Conservation (phyloP, 768 basidiomycete genomes). For the Mrakia gelida region DNA sequence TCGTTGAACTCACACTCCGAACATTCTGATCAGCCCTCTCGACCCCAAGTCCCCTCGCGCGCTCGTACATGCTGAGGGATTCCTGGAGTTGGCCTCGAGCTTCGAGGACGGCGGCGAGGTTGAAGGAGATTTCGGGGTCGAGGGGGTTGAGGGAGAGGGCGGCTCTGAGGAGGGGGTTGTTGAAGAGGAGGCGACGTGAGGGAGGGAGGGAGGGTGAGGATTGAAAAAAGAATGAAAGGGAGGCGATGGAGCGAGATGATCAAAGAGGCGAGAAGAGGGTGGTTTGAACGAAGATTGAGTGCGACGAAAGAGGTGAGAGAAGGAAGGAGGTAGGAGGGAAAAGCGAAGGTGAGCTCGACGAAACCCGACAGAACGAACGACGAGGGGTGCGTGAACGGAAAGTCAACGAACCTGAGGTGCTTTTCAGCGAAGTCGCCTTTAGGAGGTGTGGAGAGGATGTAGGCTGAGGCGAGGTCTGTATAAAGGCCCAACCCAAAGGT, state of each 20-base stretch:
- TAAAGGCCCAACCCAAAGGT: no score
- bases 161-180: conserved; percentile 51
- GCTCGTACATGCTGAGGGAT: conserved; percentile 74
- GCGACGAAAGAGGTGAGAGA: not conserved
- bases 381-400: no score
- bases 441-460: conserved; percentile 38
- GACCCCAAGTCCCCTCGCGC: conserved; percentile 69
- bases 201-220: not conserved
- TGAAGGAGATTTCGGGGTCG: conserved; percentile 88
- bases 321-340: not conserved
- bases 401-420: conserved; percentile 24
- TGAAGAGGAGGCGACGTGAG: not conserved
- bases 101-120: conserved; percentile 84
- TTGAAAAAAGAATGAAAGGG: not conserved
- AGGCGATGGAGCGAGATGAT: not conserved
- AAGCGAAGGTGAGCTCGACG: not conserved
- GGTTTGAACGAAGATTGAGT: no score
- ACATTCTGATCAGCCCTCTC: conserved; percentile 74
- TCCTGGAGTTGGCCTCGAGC: conserved; percentile 81
- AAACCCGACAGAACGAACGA: not conserved
- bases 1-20: conserved; percentile 59
- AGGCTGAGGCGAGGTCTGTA: conserved; percentile 34
- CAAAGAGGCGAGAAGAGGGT: not conserved
- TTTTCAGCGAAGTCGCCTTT: conserved; percentile 27
- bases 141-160: conserved; percentile 78